Evolutionary conservation across 106 monocot species (phyloP).

Genomic region (Acorus calamus): DNA sequence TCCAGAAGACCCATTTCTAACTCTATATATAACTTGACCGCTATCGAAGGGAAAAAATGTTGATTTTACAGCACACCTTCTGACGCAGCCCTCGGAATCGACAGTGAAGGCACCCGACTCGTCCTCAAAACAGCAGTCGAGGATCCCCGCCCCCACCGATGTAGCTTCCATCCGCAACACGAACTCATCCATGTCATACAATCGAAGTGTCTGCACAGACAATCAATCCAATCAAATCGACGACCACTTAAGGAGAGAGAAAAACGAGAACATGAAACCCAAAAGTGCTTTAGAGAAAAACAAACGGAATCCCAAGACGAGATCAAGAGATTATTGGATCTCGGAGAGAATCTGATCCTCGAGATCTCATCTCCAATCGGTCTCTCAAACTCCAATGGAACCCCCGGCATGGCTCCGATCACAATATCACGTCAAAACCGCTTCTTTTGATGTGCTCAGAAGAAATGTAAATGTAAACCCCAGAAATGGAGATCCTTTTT

Average conservation of each 20-base stretch:
- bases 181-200: conserved; percentile 45
- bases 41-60: no score
- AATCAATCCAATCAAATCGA: conserved; percentile 3
- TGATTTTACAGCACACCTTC: conserved; percentile 21
- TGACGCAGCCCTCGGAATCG: conserved; percentile 38
- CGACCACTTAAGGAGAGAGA: no score
- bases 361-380: conserved; percentile 42
- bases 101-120: conserved; percentile 33
- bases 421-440: no score
- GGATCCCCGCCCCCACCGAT: conserved; percentile 31
- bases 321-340: conserved; percentile 41
- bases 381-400: conserved; percentile 13
- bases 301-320: conserved; percentile 69
- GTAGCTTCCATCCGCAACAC: conserved; percentile 23
- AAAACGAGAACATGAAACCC: neutral
- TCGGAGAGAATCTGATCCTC: conserved; percentile 50
- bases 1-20: no score
- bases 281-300: neutral
- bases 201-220: conserved; percentile 38
- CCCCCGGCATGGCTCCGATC: neutral
- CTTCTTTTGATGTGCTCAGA: no score
- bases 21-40: no score
- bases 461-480: no score
- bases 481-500: no score
- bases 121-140: conserved; percentile 49